phyloP scores from a whole-genome alignment of 164 flowering plant species.

The Paratinospora sagittata region DNA sequence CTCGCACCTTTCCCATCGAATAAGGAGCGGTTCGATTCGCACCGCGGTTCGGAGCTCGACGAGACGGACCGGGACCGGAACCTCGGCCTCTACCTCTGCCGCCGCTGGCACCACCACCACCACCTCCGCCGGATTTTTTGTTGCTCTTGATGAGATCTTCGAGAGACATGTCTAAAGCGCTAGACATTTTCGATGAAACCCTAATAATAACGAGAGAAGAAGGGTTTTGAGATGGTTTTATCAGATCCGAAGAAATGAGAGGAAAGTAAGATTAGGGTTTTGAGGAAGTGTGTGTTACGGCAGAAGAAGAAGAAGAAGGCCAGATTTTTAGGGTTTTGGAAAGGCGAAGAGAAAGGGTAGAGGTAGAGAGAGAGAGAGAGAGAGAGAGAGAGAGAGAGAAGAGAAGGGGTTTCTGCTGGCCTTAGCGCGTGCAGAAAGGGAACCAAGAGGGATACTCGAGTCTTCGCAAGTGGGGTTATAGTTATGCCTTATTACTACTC shows the following conservation, averaged over 20 bases:
- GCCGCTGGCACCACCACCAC: slow-evolving; percentile 19
- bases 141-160: slow-evolving; percentile 83
- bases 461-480: background rate
- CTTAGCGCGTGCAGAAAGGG: background rate
- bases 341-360: background rate
- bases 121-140: slow-evolving; percentile 44
- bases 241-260: background rate
- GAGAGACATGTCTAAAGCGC: slow-evolving; percentile 68
- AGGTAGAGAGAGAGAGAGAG: no score
- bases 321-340: slow-evolving; percentile 13
- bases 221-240: background rate
- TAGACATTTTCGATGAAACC: slow-evolving; percentile 36
- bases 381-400: background rate
- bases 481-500: background rate
- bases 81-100: slow-evolving; percentile 30
- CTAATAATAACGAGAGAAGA: background rate
- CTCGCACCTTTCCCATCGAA: slow-evolving; percentile 43
- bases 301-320: background rate
- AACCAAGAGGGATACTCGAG: background rate
- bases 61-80: slow-evolving; percentile 67
- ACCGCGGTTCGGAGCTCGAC: slow-evolving; percentile 54
- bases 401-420: background rate
- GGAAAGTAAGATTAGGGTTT: background rate
- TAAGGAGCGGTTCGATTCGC: slow-evolving; percentile 64
- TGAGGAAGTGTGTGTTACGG: background rate